Evolutionary conservation across 78 protist genomes (phyloP).

Genomic region (Cyanophora paradoxa): DNA sequence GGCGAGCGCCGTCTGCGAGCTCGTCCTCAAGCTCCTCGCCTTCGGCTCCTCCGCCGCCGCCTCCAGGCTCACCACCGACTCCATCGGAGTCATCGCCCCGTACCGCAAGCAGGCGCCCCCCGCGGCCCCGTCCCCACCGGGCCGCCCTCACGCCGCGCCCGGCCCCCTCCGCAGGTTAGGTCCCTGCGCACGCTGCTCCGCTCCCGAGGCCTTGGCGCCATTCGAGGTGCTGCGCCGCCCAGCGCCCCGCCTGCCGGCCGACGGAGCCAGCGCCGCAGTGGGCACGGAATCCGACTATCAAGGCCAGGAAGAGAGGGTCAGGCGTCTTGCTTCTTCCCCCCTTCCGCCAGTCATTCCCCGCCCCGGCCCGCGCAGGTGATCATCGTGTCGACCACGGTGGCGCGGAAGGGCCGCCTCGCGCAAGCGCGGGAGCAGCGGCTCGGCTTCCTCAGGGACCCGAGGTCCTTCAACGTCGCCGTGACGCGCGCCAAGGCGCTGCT

Average conservation of each 20-base stretch:
- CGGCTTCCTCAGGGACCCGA: slow-evolving; percentile 20
- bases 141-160: no score
- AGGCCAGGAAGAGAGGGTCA: slow-evolving; percentile 35
- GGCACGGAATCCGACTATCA: background rate
- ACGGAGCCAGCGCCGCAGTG: no score
- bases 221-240: no score
- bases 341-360: no score
- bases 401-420: background rate
- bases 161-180: no score
- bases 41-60: no score
- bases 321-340: no score
- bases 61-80: background rate
- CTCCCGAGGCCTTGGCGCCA: no score
- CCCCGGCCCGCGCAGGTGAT: no score
- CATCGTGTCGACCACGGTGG: slow-evolving; percentile 24
- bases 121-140: no score
- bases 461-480: slow-evolving; percentile 28
- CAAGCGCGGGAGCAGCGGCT: background rate
- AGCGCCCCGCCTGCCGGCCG: no score
- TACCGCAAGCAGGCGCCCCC: slow-evolving; percentile 31
- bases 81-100: slow-evolving; percentile 22
- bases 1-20: background rate
- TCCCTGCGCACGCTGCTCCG: background rate
- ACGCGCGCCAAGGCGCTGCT: slow-evolving; percentile 27
- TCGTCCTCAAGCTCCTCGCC: background rate